A percentile compares a stretch with the other conserved stretches of the same genome.
Evolutionary conservation across 371 early-diverging fungal species (phyloP).

Genomic region (Zopfochytrium polystomum): DNA sequence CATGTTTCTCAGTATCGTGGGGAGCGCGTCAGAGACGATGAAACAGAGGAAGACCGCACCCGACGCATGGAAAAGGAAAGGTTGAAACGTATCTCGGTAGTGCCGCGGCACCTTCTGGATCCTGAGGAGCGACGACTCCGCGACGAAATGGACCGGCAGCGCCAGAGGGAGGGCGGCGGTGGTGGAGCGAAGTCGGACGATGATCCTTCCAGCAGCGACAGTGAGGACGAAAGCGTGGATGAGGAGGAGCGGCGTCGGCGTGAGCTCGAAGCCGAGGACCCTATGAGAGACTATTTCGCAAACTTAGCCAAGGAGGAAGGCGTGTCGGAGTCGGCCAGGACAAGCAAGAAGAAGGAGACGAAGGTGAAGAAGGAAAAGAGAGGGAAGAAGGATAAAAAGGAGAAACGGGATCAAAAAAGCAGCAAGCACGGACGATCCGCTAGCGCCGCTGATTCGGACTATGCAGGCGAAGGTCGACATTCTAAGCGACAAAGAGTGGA

Average conservation of each 20-base stretch:
- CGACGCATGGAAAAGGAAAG: slow-evolving; percentile 4
- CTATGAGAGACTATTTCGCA: slow-evolving; percentile 70
- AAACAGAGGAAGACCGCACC: slow-evolving; percentile 40
- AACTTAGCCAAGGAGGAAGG: slow-evolving; percentile 54
- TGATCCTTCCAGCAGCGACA: not conserved
- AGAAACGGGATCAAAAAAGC: slow-evolving; percentile 7
- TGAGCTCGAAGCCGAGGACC: slow-evolving; percentile 73
- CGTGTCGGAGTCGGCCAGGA: slow-evolving; percentile 35
- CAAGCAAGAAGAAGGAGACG: slow-evolving; percentile 28
- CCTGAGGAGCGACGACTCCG: slow-evolving; percentile 8
- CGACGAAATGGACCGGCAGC: slow-evolving; percentile 7
- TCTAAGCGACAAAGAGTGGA: no score
- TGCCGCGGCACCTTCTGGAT: slow-evolving; percentile 21
- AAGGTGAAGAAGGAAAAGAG: slow-evolving; percentile 47
- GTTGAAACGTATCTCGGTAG: slow-evolving; percentile 8
- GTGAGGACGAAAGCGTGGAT: slow-evolving; percentile 28
- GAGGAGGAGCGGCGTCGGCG: slow-evolving; percentile 8
- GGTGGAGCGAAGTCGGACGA: slow-evolving; percentile 17
- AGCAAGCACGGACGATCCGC: slow-evolving; percentile 9
- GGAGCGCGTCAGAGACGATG: slow-evolving; percentile 40
- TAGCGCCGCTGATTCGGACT: no score
- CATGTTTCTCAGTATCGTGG: slow-evolving; percentile 67
- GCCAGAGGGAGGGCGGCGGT: slow-evolving; percentile 24
- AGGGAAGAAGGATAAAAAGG: slow-evolving; percentile 32
- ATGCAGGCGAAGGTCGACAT: no score